These are phyloP conservation scores for Talaromyces thailandensis DNA, from an alignment of 495 filamentous ascomycete species.

Conservation along the genomic window DNA sequence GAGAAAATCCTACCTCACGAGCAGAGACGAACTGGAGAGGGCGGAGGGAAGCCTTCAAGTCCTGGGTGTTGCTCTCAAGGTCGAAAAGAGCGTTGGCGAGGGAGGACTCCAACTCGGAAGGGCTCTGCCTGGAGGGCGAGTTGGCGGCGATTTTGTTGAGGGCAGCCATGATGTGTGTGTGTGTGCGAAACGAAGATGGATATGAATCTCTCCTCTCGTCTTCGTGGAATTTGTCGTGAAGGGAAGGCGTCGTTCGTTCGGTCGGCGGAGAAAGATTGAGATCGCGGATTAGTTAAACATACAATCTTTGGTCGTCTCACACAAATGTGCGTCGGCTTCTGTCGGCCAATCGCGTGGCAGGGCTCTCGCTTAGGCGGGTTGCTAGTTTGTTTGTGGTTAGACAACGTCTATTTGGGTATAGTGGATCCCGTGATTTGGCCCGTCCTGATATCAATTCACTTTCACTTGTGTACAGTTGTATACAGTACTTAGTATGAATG, in stretches of 20 bases:
- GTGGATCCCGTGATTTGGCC: conserved; percentile 24
- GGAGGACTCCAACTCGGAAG: conserved; percentile 88
- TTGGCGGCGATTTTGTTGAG: conserved; percentile 97
- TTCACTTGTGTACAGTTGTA: too few species aligned
- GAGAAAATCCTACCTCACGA: conserved; percentile 72
- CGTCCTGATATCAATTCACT: conserved; percentile 13
- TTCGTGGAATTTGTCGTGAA: conserved; percentile 12
- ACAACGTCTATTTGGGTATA: conserved; percentile 17
- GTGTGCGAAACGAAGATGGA: background rate
- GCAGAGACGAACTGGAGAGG: conserved; percentile 96
- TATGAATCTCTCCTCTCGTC: background rate
- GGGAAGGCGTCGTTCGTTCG: conserved; percentile 6
- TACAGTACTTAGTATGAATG: too few species aligned
- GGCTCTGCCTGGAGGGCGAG: conserved; percentile 86
- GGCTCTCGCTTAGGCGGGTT: conserved; percentile 15
- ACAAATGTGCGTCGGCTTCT: conserved; percentile 18
- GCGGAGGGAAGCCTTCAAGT: conserved; percentile 86
- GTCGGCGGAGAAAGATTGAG: conserved; percentile 4
- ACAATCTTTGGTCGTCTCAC: background rate
- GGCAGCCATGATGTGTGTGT: conserved; percentile 45
- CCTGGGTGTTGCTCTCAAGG: conserved; percentile 93
- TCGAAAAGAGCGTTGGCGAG: conserved; percentile 95
- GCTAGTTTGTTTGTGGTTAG: conserved; percentile 16
- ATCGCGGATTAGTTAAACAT: conserved; percentile 7
- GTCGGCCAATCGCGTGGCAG: conserved; percentile 33